Evolutionary conservation across 345 rosid species (phyloP).

Genomic region (Dimocarpus longan): DNA sequence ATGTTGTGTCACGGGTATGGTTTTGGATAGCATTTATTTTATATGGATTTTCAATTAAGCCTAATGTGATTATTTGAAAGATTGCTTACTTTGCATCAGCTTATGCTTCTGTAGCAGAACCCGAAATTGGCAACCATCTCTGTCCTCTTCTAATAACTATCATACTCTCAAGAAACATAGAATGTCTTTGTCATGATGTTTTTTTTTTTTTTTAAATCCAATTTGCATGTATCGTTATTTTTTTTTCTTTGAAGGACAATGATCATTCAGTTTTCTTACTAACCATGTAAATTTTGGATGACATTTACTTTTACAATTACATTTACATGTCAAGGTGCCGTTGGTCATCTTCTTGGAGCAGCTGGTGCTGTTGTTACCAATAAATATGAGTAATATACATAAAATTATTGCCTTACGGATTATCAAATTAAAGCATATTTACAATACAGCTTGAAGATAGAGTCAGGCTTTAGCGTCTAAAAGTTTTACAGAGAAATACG

Average conservation of each 20-base stretch:
- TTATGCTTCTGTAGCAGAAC: not conserved
- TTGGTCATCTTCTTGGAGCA: constrained; percentile 99
- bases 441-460: not conserved
- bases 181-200: not conserved
- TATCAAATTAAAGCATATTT: constrained; percentile 6
- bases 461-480: no score
- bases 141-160: not conserved
- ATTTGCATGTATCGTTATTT: not conserved
- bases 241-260: not conserved
- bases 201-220: not conserved
- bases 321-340: constrained; percentile 62
- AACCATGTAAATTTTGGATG: not conserved
- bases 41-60: no score
- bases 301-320: constrained; percentile 7
- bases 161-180: not conserved
- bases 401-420: not conserved
- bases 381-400: constrained; percentile 48
- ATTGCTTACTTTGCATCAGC: not conserved
- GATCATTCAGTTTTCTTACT: not conserved
- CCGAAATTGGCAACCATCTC: not conserved
- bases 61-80: not conserved
- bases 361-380: constrained; percentile 92
- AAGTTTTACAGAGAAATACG: no score
- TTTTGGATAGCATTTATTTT: no score
- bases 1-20: no score